A percentile compares a stretch with the other conserved stretches of the same genome.
These are phyloP conservation scores for Lentinula detonsa DNA, from an alignment of 768 basidiomycete genomes.

Conservation along the genomic window DNA sequence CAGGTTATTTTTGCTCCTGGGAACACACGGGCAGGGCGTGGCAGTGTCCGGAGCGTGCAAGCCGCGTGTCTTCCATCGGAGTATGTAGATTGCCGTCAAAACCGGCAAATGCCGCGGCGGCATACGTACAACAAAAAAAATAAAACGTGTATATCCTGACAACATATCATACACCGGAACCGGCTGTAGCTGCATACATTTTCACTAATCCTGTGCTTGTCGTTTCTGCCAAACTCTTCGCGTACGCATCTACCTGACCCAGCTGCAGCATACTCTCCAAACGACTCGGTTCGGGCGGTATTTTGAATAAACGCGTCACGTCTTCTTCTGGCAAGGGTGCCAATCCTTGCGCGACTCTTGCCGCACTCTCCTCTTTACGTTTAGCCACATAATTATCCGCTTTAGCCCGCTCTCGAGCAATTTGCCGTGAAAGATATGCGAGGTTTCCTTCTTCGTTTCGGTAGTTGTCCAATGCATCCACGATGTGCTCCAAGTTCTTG, in stretches of 20 bases:
- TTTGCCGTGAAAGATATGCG: conserved; percentile 83
- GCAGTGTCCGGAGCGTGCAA: not conserved
- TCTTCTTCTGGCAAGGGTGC: conserved; percentile 86
- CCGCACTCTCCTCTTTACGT: conserved; percentile 83
- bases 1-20: not conserved
- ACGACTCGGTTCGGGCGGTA: conserved; percentile 82
- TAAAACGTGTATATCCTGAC: not conserved
- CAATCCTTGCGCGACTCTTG: conserved; percentile 75
- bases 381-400: conserved; percentile 79
- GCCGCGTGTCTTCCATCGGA: not conserved
- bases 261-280: conserved; percentile 81
- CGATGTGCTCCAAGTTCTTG: conserved; percentile 75
- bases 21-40: not conserved
- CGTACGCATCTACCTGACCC: conserved; percentile 84
- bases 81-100: not conserved
- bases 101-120: not conserved
- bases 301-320: conserved; percentile 78
- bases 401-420: conserved; percentile 74
- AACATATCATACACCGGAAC: conserved; percentile 2
- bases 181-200: conserved; percentile 68
- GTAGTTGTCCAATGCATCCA: conserved; percentile 81
- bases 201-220: conserved; percentile 69
- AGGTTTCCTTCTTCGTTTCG: conserved; percentile 90
- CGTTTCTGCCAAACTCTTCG: conserved; percentile 65
- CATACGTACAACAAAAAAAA: no score